Percentiles rank a stretch among this genome's conserved stretches.
Evolutionary conservation across 148 eudicot genomes (phyloP).

Genomic region (Polygonum maritimum): DNA sequence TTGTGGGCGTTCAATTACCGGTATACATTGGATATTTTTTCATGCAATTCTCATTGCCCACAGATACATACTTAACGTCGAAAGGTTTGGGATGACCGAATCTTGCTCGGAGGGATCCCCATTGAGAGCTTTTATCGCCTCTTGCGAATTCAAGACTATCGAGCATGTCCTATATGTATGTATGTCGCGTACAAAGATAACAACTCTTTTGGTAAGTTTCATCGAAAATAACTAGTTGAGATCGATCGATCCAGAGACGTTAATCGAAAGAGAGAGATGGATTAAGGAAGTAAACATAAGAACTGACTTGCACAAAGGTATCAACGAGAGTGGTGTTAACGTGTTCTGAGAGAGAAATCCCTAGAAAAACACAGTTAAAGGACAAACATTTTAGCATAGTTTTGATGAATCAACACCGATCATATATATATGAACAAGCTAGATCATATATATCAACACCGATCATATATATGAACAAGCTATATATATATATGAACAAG

Average conservation of each 20-base stretch:
- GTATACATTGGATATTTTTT: slow-evolving; percentile 19
- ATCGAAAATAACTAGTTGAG: background rate
- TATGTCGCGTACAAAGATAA: background rate
- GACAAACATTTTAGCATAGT: background rate
- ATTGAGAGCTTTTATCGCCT: slow-evolving; percentile 49
- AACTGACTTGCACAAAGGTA: background rate
- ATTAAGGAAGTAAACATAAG: no score
- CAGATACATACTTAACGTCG: slow-evolving; percentile 51
- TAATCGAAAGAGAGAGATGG: no score
- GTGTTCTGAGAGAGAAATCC: slow-evolving; percentile 20
- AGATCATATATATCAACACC: background rate
- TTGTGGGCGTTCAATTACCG: slow-evolving; percentile 17
- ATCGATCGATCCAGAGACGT: background rate
- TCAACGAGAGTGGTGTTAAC: background rate
- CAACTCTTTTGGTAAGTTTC: background rate
- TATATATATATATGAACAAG: background rate
- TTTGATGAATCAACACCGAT: background rate
- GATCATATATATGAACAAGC: no score
- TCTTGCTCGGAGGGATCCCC: slow-evolving; percentile 73
- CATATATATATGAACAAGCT: background rate
- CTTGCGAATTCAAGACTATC: slow-evolving; percentile 76
- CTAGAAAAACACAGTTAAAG: slow-evolving; percentile 13
- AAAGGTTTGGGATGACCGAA: slow-evolving; percentile 74
- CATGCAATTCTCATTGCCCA: slow-evolving; percentile 68
- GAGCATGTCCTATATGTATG: slow-evolving; percentile 45